Base-by-base conservation (phyloP, 192 early-diverging fungal genomes). In the Linnemannia exigua region DNA sequence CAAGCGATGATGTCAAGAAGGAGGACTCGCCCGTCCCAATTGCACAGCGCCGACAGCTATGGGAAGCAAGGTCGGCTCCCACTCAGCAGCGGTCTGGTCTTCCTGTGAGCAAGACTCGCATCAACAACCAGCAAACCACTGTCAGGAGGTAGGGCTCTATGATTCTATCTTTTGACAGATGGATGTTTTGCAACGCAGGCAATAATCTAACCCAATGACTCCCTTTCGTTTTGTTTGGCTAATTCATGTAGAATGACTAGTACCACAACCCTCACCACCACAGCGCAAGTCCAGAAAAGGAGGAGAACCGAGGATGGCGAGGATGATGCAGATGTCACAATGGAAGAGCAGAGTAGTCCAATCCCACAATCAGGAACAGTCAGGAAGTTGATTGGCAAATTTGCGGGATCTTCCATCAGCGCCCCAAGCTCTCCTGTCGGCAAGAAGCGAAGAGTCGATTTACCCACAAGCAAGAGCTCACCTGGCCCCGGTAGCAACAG, bases 361-460 rank as follows among this genome's bases (percentile, higher is more conserved):
- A 74, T 76, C 1, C 83, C 83, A 20, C 71, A 74, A 2, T 75
- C 74, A 31, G 84, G 84, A 16, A 86, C 84, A 31, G 77, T 86
- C 4, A 74, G 66, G 3, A 86, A 50, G 22, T 51, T 79, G 25
- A 73, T 79, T 37, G 75, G 78, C 2, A 80, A 35, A 41, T 86
- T 86, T 70, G 84, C 84, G n/a, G 77, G 68, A 51, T 76, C 84
- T 0, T 33, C 77, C 14, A 66, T 67, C 69, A 77, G 61, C 22
- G 46, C 58, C 1, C 72, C 84, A 38, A 73, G 54, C 63, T 76
- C 83, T 19, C 83, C 83, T 20, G 52, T 44, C 0, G 66, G 31
- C 68, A 85, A 79, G 61, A 79, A 46, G 31, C 66, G 74, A 63
- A 72, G 47, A 41, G 41, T 75, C n/a, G 76, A 84, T 71, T 4